Conservation (phyloP, 352 stramenopile species). For the Phytophthora gonapodyides region DNA sequence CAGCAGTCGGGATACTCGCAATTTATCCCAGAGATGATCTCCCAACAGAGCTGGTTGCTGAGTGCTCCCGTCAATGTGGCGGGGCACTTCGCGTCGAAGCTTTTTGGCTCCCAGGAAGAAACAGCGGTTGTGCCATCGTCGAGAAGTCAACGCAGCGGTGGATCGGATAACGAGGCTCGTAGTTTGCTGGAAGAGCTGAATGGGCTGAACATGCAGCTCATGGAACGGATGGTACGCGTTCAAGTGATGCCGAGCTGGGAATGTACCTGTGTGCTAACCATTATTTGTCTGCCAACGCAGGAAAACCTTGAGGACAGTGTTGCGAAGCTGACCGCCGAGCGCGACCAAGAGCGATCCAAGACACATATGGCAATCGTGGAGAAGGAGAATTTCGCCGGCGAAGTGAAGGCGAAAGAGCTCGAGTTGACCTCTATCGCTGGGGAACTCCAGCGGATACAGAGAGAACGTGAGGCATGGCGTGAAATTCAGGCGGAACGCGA, state of each 20-base stretch:
- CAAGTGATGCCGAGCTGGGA: neutral
- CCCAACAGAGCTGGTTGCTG: constrained; percentile 68
- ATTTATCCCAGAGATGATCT: constrained; percentile 53
- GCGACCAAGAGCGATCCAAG: constrained; percentile 75
- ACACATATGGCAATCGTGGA: constrained; percentile 65
- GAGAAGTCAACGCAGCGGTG: constrained; percentile 30
- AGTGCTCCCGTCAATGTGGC: constrained; percentile 66
- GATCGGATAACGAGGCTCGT: constrained; percentile 46
- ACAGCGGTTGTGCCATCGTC: constrained; percentile 27
- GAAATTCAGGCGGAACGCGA: constrained; percentile 83
- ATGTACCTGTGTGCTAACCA: neutral
- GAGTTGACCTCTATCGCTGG: constrained; percentile 51
- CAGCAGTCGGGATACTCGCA: constrained; percentile 37
- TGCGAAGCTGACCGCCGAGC: constrained; percentile 71
- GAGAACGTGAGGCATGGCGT: constrained; percentile 75
- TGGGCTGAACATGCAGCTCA: constrained; percentile 83
- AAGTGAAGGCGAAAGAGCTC: constrained; percentile 52
- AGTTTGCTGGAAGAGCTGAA: constrained; percentile 85
- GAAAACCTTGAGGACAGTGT: constrained; percentile 77
- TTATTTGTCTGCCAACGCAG: constrained; percentile 30
- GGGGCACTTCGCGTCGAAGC: constrained; percentile 58
- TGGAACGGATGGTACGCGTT: constrained; percentile 68
- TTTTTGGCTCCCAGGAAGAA: constrained; percentile 67
- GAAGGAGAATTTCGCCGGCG: constrained; percentile 61
- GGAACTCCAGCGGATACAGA: constrained; percentile 75